phyloP scores from a whole-genome alignment of 306 rosid species.

The Malus fusca region DNA sequence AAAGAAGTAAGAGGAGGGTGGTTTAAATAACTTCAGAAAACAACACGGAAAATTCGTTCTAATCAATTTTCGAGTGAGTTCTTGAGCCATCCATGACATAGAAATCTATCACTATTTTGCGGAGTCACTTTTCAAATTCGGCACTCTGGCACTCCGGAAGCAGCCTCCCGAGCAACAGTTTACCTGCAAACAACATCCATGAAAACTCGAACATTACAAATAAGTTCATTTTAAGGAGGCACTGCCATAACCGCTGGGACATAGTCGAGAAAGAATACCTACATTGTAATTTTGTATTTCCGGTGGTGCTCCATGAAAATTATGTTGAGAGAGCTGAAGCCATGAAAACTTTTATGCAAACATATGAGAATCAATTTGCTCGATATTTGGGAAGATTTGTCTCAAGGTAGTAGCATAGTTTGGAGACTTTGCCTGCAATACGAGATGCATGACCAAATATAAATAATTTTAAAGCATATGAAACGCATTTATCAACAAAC shows the following conservation, averaged over 20 bases:
- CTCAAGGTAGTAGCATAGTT: slow-evolving; percentile 37
- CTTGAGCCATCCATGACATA: not conserved
- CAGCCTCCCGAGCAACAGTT: not conserved
- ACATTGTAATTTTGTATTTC: not conserved
- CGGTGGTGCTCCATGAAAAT: slow-evolving; percentile 4
- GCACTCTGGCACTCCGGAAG: not conserved
- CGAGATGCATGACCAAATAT: slow-evolving; percentile 13
- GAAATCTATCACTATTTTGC: not conserved
- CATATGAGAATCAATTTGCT: slow-evolving; percentile 69
- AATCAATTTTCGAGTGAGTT: not conserved
- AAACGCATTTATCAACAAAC: not conserved
- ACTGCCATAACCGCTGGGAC: not conserved
- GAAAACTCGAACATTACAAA: not conserved
- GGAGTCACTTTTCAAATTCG: not conserved
- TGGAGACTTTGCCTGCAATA: slow-evolving; percentile 65
- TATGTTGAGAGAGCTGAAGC: slow-evolving; percentile 8
- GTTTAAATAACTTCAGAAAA: not conserved
- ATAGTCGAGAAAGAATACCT: slow-evolving; percentile 11
- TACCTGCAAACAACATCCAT: not conserved
- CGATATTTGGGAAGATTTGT: slow-evolving; percentile 55
- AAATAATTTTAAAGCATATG: slow-evolving; percentile 13
- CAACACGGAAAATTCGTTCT: not conserved
- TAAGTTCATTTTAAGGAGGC: not conserved
- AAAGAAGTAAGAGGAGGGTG: not conserved
- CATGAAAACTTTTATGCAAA: slow-evolving; percentile 37